phyloP scores from a whole-genome alignment of 2,329 filamentous ascomycete genomes.

The Intubia oerlemansii region DNA sequence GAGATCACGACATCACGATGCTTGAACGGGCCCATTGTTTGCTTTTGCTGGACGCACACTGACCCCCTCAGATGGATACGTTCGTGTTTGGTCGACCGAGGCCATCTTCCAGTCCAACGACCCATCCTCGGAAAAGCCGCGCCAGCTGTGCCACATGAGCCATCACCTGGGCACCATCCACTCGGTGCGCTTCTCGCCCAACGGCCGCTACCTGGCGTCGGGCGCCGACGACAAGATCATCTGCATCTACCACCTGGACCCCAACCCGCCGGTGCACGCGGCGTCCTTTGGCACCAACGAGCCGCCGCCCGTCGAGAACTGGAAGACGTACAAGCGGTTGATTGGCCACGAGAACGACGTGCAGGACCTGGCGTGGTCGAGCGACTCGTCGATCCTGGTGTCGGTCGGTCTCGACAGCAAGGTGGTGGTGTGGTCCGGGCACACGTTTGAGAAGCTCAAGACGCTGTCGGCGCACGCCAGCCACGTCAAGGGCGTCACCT shows the following conservation, averaged over 20 bases:
- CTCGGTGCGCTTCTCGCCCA: conserved; percentile 88
- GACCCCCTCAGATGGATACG: conserved; percentile 62
- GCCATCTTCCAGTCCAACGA: conserved; percentile 68
- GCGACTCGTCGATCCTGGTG: conserved; percentile 84
- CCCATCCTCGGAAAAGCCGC: conserved; percentile 51
- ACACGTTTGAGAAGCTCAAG: conserved; percentile 96
- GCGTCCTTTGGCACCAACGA: conserved; percentile 79
- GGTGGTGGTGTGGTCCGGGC: conserved; percentile 93
- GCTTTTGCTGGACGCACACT: background rate
- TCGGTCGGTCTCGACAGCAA: conserved; percentile 96
- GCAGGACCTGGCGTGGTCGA: conserved; percentile 92
- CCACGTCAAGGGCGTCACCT: conserved; percentile 96
- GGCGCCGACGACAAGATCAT: conserved; percentile 98
- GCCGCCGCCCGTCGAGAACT: conserved; percentile 84
- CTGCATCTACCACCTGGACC: conserved; percentile 83
- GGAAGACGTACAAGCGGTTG: conserved; percentile 82
- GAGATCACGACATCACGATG: no score
- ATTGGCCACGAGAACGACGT: conserved; percentile 98
- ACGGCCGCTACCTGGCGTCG: conserved; percentile 85
- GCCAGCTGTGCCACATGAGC: conserved; percentile 93
- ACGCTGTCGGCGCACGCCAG: conserved; percentile 82
- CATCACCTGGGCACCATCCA: conserved; percentile 96
- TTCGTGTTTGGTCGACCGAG: conserved; percentile 94
- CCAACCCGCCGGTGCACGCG: conserved; percentile 53
- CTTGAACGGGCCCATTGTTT: no score